Evolutionary conservation across 306 rosid genomes (phyloP), one percentile per base, ranked within the genome.

Genomic region (Fragaria ananassa): DNA sequence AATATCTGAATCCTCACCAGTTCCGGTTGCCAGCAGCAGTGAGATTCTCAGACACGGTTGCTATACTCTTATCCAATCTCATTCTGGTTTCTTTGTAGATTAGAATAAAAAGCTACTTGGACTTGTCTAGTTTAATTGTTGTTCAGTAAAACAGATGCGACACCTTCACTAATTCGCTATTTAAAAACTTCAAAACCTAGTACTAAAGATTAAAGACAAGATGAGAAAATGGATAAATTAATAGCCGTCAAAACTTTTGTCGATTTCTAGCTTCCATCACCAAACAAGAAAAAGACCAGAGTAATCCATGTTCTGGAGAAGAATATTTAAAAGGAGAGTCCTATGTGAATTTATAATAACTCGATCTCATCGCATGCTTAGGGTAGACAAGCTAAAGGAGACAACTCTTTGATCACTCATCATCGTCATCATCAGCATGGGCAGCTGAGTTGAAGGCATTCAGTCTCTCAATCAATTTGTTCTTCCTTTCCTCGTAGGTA

Each of bases 401-500:
- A 5, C 4, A 17, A 13, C 18, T 63, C n/a, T 31, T 63, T 34
- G 19, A 35, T 84, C 81, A 84, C 76, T 89, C 87, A 0, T 85
- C 88, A 1, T 87, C 91, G 10, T 85, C 92, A 0, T 84, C 90
- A 2, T 44, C 78, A 8, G 42, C 91, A 0, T 35, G 77, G 2
- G 84, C 93, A 0, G 92, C 93, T 2, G 92, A 76, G 75, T 90
- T 92, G 17, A 92, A 87, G 3, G 92, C 89, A 37, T 83, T 81
- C 75, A 92, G 44, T 17, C 96, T 88, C 8, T 85, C 77, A 0
- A 90, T 61, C 85, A 92, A 80, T 50, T 78, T 81, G 5, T 72
- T 74, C 80, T 90, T 92, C 75, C 97, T 83, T 79, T 92, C 87
- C 27, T 90, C 93, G 2, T 86, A 90, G 5, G 96, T 90, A 60